Percentiles rank a stretch among this genome's conserved stretches.
These are phyloP conservation scores for Aspergillus avenaceus DNA, from an alignment of 495 filamentous ascomycete genomes.

Conservation along the genomic window DNA sequence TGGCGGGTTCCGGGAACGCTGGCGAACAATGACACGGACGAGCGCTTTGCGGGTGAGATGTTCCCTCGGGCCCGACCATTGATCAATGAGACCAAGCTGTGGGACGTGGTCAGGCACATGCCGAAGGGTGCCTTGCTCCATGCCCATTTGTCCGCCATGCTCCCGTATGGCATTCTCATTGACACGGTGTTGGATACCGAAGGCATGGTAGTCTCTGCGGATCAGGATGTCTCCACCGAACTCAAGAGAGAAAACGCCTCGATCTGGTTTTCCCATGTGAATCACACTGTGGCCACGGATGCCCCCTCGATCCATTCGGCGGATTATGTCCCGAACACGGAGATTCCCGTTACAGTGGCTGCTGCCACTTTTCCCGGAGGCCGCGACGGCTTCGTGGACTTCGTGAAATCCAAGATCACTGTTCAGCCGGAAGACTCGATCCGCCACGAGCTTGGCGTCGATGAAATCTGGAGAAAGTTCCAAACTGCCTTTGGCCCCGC, in stretches of 20 bases:
- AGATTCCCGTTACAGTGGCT: constrained; percentile 7
- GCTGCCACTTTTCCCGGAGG: constrained; percentile 8
- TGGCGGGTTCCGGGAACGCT: constrained; percentile 10
- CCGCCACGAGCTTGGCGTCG: constrained; percentile 13
- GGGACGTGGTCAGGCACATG: constrained; percentile 14
- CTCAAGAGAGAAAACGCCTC: constrained; percentile 6
- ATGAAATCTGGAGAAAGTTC: constrained; percentile 14
- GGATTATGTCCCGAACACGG: constrained; percentile 10
- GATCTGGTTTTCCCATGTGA: constrained; percentile 12
- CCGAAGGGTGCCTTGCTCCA: constrained; percentile 22
- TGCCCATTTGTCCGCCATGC: constrained; percentile 17
- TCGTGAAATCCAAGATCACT: constrained; percentile 5
- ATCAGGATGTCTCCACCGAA: constrained; percentile 5
- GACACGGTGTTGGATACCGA: constrained; percentile 8
- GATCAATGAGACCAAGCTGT: constrained; percentile 12
- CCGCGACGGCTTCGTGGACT: constrained; percentile 1
- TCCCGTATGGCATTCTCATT: constrained; percentile 10
- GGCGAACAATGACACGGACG: constrained; percentile 3
- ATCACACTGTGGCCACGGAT: constrained; percentile 1
- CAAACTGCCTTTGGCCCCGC: constrained; percentile 5
- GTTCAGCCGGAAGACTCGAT: constrained; percentile 7
- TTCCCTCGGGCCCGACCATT: constrained; percentile 13
- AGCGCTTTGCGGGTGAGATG: constrained; percentile 15
- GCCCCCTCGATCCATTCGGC: not conserved
- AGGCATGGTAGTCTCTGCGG: constrained; percentile 16